Evolutionary conservation across 495 filamentous ascomycete species (phyloP), one percentile per base, ranked within the genome.

Genomic region (Xylaria nigripes): DNA sequence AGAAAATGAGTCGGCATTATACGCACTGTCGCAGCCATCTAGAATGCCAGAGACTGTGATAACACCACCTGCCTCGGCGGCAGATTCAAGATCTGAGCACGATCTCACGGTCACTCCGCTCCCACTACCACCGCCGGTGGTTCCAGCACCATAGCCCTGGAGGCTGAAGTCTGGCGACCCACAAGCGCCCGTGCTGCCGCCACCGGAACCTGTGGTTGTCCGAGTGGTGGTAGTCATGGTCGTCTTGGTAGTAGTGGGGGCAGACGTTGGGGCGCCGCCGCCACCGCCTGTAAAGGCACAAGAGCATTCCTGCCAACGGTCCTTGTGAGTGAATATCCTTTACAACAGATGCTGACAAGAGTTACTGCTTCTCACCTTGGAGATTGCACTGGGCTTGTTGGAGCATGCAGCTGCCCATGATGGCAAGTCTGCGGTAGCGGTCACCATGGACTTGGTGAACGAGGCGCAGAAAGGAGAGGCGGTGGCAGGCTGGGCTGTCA

Each of bases 91-190:
- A 8, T 62, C 67, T 24, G 71, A 70, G 44, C 72, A 75, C 6
- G 71, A 70, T 0, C 76, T 74, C 27, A 80, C 77, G 24, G 73
- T 76, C 10, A 73, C 76, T 10, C 70, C 73, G n/a, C 69, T 70
- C 44, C 75, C 77, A 34, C 73, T 71, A 38, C 66, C 68, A 59
- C 76, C 76, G 36, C 76, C 76, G 13, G 68, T 79, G 18, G 76
- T 77, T 30, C 75, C 75, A 24, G 51, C 25, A 27, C 54, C 61
- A 18, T 61, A 63, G 5, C 61, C 58, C n/a, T 58, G 45, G 13
- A 61, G 59, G n/a, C 49, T 29, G 18, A 61, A 52, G 8, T 45
- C 34, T 12, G 50, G 41, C 19, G 50, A 52, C 3, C 41, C 29
- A 10, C 59, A 50, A 10, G 27, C 22, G 16, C 49, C 50, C 6